Evolutionary conservation across 2,329 filamentous ascomycete species (phyloP).

Genomic region (Podosphaera fusca): DNA sequence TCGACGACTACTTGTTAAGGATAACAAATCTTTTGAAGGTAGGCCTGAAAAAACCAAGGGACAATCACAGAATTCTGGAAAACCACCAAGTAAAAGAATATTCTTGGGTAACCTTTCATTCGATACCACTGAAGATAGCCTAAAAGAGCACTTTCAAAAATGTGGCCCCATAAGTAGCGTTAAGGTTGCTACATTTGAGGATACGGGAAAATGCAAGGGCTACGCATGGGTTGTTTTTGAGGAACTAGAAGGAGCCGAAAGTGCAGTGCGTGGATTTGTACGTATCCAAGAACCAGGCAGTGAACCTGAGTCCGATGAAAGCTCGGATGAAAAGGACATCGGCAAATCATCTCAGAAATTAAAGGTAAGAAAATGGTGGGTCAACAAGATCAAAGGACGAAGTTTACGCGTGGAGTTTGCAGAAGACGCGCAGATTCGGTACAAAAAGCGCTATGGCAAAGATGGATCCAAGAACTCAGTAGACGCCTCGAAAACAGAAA

Average conservation of each 20-base stretch:
- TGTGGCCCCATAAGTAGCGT: conserved; percentile 67
- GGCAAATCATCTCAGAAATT: conserved; percentile 32
- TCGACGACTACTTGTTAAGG: conserved; percentile 77
- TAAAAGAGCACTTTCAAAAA: conserved; percentile 59
- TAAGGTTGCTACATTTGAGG: conserved; percentile 87
- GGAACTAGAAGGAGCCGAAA: conserved; percentile 48
- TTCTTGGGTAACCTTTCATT: conserved; percentile 85
- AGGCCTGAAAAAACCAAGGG: conserved; percentile 42
- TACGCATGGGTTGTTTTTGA: conserved; percentile 90
- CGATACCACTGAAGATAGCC: conserved; percentile 55
- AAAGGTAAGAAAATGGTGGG: conserved; percentile 52
- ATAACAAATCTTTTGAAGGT: conserved; percentile 76
- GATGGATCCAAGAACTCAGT: conserved; percentile 25
- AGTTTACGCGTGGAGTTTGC: conserved; percentile 76
- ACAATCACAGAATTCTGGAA: conserved; percentile 19
- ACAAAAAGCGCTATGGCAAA: conserved; percentile 85
- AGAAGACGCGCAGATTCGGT: conserved; percentile 69
- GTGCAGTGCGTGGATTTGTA: conserved; percentile 61
- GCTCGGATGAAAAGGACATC: conserved; percentile 10
- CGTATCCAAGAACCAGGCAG: conserved; percentile 31
- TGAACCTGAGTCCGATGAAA: conserved; percentile 13
- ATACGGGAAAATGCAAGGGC: conserved; percentile 92
- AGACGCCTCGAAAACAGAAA: neutral
- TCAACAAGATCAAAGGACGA: conserved; percentile 63
- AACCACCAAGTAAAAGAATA: conserved; percentile 53